Evolutionary conservation across 306 rosid genomes (phyloP).

Genomic region (Urtica urens): DNA sequence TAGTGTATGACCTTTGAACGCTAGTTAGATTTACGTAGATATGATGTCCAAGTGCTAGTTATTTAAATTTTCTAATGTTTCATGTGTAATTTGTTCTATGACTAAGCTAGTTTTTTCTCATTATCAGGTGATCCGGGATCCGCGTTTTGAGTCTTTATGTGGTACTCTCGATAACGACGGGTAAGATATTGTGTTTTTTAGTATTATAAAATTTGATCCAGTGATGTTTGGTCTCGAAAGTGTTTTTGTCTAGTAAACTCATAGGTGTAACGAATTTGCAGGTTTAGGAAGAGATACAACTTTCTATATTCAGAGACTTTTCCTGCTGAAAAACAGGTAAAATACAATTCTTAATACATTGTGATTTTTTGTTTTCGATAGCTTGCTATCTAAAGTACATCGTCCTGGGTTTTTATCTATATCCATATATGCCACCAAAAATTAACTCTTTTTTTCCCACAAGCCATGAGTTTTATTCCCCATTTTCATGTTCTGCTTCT

Average conservation of each 20-base stretch:
- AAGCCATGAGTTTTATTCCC: neutral
- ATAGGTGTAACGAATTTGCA: slow-evolving; percentile 17
- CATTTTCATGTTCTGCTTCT: no score
- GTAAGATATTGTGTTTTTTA: slow-evolving; percentile 20
- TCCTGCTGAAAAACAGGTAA: slow-evolving; percentile 26
- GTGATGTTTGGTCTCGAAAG: neutral
- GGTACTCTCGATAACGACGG: slow-evolving; percentile 51
- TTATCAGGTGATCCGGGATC: slow-evolving; percentile 62
- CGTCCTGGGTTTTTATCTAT: no score
- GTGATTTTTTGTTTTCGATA: neutral
- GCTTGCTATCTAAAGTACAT: neutral
- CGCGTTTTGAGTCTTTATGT: slow-evolving; percentile 70
- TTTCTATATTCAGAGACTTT: slow-evolving; percentile 37
- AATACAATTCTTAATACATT: neutral
- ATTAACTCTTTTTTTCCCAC: neutral
- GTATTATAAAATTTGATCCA: neutral
- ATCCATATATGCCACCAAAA: no score
- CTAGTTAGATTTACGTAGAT: no score
- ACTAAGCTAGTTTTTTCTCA: neutral
- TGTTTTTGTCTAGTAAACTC: neutral
- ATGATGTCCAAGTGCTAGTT: no score
- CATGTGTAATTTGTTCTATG: no score
- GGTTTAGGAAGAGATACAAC: slow-evolving; percentile 62
- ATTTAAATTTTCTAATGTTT: no score
- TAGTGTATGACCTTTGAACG: no score